phyloP scores from a whole-genome alignment of 2,329 filamentous ascomycete genomes.

The Talaromyces sp. region DNA sequence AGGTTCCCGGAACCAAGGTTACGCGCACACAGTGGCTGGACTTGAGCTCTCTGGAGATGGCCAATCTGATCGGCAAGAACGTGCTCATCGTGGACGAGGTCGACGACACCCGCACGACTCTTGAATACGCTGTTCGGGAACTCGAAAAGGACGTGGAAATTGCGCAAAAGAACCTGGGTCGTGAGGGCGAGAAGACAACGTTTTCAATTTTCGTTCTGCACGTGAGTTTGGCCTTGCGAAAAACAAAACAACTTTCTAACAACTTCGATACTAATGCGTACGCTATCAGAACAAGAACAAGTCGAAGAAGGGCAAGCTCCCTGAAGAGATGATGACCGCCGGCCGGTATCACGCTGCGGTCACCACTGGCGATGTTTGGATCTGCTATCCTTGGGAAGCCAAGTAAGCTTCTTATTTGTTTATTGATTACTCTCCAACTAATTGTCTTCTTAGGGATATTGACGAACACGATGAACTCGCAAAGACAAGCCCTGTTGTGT shows the following conservation, averaged over 20 bases:
- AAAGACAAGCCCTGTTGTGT: conserved; percentile 35
- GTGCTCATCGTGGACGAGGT: conserved; percentile 93
- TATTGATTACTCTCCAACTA: conserved; percentile 14
- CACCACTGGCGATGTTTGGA: conserved; percentile 93
- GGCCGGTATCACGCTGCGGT: conserved; percentile 76
- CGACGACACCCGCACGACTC: conserved; percentile 87
- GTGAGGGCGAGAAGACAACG: conserved; percentile 66
- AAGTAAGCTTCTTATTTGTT: conserved; percentile 43
- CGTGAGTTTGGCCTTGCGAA: conserved; percentile 47
- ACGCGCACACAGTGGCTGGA: conserved; percentile 98
- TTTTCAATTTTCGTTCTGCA: conserved; percentile 96
- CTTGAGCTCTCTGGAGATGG: conserved; percentile 76
- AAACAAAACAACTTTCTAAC: not conserved
- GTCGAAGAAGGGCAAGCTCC: conserved; percentile 81
- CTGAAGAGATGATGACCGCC: conserved; percentile 66
- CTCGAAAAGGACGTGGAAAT: conserved; percentile 88
- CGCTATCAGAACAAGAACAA: conserved; percentile 80
- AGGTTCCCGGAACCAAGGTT: conserved; percentile 84
- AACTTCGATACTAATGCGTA: conserved; percentile 6
- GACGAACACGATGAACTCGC: conserved; percentile 80
- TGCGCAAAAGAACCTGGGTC: conserved; percentile 67
- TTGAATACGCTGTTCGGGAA: conserved; percentile 90
- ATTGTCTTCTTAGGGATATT: conserved; percentile 57
- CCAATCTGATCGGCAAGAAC: conserved; percentile 83
- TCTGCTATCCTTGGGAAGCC: conserved; percentile 98